These are phyloP conservation scores for Neonectria sp. DNA, from an alignment of 2,329 filamentous ascomycete species.

Conservation along the genomic window DNA sequence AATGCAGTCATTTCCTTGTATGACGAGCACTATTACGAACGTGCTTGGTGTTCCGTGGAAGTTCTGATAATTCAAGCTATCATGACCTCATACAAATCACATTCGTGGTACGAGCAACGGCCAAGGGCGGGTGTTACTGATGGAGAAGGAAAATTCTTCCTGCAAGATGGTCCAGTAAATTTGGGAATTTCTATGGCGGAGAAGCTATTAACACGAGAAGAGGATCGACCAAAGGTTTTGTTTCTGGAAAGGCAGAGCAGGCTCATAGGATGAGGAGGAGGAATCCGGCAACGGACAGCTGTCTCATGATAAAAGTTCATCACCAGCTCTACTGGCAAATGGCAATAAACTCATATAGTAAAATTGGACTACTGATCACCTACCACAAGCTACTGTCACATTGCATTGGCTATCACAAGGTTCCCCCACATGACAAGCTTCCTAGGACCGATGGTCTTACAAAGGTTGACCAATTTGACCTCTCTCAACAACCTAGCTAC, in stretches of 20 bases:
- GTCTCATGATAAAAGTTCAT: no score
- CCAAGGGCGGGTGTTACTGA: not conserved
- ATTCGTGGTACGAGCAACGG: slow-evolving; percentile 52
- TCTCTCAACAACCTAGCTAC: no score
- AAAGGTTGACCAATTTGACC: no score
- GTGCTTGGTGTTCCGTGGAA: slow-evolving; percentile 58
- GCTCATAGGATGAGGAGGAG: slow-evolving; percentile 6
- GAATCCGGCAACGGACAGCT: no score
- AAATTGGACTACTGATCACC: no score
- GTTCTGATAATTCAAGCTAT: slow-evolving; percentile 52
- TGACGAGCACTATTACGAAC: slow-evolving; percentile 52
- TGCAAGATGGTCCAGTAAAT: slow-evolving; percentile 23
- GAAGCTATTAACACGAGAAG: slow-evolving; percentile 39
- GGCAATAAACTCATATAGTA: no score
- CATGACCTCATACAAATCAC: slow-evolving; percentile 48
- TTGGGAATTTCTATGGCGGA: slow-evolving; percentile 28
- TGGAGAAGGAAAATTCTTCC: not conserved
- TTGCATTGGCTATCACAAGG: no score
- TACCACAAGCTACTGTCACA: no score
- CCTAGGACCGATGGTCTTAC: no score
- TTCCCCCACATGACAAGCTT: no score
- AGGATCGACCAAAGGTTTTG: slow-evolving; percentile 43
- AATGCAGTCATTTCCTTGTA: slow-evolving; percentile 57
- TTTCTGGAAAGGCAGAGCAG: slow-evolving; percentile 47
- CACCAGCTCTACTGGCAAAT: no score